These are phyloP conservation scores for Ilyonectria destructans DNA, from an alignment of 2,329 filamentous ascomycete genomes.

Conservation along the genomic window DNA sequence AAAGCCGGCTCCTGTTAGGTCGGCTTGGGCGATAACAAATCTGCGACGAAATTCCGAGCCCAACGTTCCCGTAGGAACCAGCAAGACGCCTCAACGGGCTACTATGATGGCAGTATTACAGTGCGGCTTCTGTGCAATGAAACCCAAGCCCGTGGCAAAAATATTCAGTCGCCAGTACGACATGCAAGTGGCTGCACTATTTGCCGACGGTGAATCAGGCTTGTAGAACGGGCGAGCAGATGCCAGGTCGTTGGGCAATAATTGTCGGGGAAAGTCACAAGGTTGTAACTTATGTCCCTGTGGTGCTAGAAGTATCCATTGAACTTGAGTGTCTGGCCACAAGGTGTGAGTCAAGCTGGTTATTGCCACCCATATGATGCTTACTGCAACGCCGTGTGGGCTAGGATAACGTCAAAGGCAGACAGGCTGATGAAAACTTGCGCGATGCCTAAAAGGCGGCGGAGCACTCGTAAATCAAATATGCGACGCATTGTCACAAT, in stretches of 20 bases:
- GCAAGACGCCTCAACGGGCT: neutral
- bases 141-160: slow-evolving; percentile 2
- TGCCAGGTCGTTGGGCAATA: slow-evolving; percentile 15
- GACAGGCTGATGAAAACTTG: neutral
- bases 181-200: slow-evolving; percentile 21
- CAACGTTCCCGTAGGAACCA: slow-evolving; percentile 17
- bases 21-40: slow-evolving; percentile 21
- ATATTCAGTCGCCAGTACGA: slow-evolving; percentile 4
- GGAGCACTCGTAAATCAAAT: neutral
- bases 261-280: slow-evolving; percentile 14
- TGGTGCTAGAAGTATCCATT: slow-evolving; percentile 24
- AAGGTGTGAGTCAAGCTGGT: slow-evolving; percentile 21
- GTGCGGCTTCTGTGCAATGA: slow-evolving; percentile 2
- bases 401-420: neutral
- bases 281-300: slow-evolving; percentile 7
- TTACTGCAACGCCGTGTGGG: slow-evolving; percentile 13
- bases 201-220: slow-evolving; percentile 20
- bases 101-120: slow-evolving; percentile 3
- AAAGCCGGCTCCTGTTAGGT: slow-evolving; percentile 14
- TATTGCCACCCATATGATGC: slow-evolving; percentile 23
- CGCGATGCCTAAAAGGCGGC: neutral
- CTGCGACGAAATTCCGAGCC: neutral
- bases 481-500: neutral
- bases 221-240: slow-evolving; percentile 9
- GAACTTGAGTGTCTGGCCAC: slow-evolving; percentile 4